Evolutionary conservation across 2,329 filamentous ascomycete species (phyloP), one percentile per base, ranked within the genome.

Genomic region (Basipetospora sp.): DNA sequence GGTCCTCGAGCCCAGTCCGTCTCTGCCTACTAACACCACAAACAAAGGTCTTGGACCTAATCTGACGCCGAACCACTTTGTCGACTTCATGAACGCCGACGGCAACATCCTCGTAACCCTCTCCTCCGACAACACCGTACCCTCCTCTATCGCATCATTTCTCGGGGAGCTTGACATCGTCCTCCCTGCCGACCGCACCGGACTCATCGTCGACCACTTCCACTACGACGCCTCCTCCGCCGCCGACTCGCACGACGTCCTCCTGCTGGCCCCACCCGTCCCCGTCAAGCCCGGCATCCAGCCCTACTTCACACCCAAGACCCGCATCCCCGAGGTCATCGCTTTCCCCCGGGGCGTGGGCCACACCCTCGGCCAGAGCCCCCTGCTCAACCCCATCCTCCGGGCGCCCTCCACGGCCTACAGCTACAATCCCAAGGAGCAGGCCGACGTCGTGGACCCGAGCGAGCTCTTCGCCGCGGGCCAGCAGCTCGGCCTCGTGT

Each of bases 131-230:
- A 64, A 72, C 34, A 60, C 79, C 13, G 77, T 80, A 3, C 77
- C 88, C 11, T 75, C 73, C 39, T 75, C 82, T 34, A 63, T 94
- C 48, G 75, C 77, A 46, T 80, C 80, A 30, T 69, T 93, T 40
- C 80, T 96, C 36, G 65, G 82, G 50, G 86, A 96, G 60, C 69
- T 94, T 56, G 88, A 94, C 54, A 81, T 98, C 52, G 68, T 77
- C 47, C 73, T 94, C n/a, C 84, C 90, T 28, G 62, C 74, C 26
- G 88, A 94, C 59, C 83, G 87, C 51, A 84, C 80, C 40, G 77
- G 83, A 41, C 66, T 88, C 41, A 80, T 94, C 5, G 79, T 96
- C 43, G 90, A 96, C 60, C 90, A 98, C 66, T 94, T 96, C 74
- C 81, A 84, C 64, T 90, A 90, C 62, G 88, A 96, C 53, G 67